These are phyloP conservation scores for Adansonia grandidieri DNA, from an alignment of 441 rosid species.

Conservation along the genomic window DNA sequence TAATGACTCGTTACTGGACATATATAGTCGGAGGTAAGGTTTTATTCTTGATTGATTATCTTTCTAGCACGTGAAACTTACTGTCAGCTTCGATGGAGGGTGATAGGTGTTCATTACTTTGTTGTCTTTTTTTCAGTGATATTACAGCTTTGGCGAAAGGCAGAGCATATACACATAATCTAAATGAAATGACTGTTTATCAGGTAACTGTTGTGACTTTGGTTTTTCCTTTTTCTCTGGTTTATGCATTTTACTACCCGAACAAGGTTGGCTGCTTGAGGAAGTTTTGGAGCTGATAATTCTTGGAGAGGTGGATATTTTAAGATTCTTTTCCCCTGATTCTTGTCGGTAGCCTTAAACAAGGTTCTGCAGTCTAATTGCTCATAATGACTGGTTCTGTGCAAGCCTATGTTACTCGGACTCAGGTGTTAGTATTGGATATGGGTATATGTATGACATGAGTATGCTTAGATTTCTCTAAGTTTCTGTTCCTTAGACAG, in stretches of 20 bases:
- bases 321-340: background rate
- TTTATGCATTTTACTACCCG: background rate
- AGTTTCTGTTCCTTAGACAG: too few species aligned
- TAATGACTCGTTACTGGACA: conserved; percentile 87
- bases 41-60: conserved; percentile 1
- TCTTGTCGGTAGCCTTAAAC: background rate
- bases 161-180: conserved; percentile 90
- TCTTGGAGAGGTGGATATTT: background rate
- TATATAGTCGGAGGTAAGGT: conserved; percentile 88
- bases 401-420: background rate
- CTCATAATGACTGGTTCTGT: background rate
- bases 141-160: conserved; percentile 97
- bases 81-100: background rate
- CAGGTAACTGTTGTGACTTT: conserved; percentile 55
- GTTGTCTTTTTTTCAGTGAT: conserved; percentile 56
- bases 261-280: background rate
- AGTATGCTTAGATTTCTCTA: too few species aligned
- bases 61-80: conserved; percentile 1
- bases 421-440: too few species aligned
- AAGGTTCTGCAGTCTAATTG: background rate
- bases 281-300: background rate
- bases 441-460: background rate
- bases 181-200: conserved; percentile 85
- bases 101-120: conserved; percentile 7
- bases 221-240: background rate